Percentiles rank a stretch among this genome's conserved stretches.
phyloP scores from a whole-genome alignment of 495 filamentous ascomycete genomes.

The Penicillium alfredii region DNA sequence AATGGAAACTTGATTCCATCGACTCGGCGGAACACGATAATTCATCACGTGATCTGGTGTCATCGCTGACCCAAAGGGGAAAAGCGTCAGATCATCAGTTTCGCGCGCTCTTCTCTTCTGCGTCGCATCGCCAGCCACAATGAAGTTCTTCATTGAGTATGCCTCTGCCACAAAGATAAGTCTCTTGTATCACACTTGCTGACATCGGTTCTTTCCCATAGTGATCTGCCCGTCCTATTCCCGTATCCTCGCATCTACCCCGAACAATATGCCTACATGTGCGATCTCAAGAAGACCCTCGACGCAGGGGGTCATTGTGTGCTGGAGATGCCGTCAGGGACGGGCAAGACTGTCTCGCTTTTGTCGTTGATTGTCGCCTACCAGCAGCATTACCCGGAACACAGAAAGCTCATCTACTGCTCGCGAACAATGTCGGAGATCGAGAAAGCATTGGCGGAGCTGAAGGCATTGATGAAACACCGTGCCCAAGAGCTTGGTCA shows the following conservation, averaged over 20 bases:
- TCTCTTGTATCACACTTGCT: neutral
- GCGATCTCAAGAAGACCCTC: slow-evolving; percentile 92
- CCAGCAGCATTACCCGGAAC: slow-evolving; percentile 83
- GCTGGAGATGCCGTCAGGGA: slow-evolving; percentile 99
- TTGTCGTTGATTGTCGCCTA: slow-evolving; percentile 95
- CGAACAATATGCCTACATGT: slow-evolving; percentile 99
- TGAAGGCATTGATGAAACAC: slow-evolving; percentile 92
- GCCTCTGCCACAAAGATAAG: neutral
- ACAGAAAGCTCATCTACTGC: slow-evolving; percentile 96
- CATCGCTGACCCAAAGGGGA: slow-evolving; percentile 34
- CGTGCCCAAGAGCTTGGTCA: slow-evolving; percentile 76
- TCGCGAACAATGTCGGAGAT: slow-evolving; percentile 65
- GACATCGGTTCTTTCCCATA: slow-evolving; percentile 24
- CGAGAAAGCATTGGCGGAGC: slow-evolving; percentile 90
- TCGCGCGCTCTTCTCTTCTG: slow-evolving; percentile 5
- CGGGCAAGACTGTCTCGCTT: slow-evolving; percentile 93
- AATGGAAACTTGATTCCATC: neutral
- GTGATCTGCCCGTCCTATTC: slow-evolving; percentile 90
- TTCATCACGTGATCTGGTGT: slow-evolving; percentile 39
- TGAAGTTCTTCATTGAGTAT: slow-evolving; percentile 97
- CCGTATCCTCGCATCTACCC: slow-evolving; percentile 97
- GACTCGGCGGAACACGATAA: slow-evolving; percentile 31
- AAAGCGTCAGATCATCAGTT: slow-evolving; percentile 17
- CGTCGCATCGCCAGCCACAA: slow-evolving; percentile 41
- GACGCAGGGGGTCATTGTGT: slow-evolving; percentile 94